Base-by-base conservation (phyloP, 768 basidiomycete species). In the Tephrocybe rancida region DNA sequence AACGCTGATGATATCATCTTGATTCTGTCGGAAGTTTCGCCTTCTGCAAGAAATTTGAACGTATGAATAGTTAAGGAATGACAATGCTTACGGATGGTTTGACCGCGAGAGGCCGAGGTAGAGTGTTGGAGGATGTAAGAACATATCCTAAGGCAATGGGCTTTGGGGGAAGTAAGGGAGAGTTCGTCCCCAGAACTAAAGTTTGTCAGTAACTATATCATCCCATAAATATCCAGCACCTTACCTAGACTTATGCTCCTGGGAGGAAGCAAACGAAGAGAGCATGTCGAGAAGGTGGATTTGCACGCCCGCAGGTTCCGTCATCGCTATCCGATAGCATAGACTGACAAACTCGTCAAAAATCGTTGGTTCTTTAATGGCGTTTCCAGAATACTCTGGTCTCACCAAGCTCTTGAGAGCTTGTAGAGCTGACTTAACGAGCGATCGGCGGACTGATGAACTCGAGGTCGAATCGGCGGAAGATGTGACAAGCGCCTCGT, bases 321-420 rank as follows among this genome's bases (percentile, higher is more conserved):
- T 90, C 80, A 98, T 85, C 0, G 88, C 92, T 70, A 98, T 84
- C 5, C 96, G 84, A 65, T 96, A 94, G 65, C 87, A 92, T 3
- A 98, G 74, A 43, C 87, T 87, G 60, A 88, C 83, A 39, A 98
- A 85, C 70, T 99, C 96, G 43, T 94, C 92, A 64, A 96, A 96
- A 24, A 92, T 83, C 0, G 85, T 79, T 2, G 88, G 86, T 34
- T 95, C 89, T 53, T 90, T 76, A 29, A 98, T 80, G 0, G 88
- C 90, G 25, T 80, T 82, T 1, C 96, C 96, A 1, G 88, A 82
- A 63, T 92, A 91, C 55, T 89, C 84, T 0, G 88, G 87, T 25
- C 80, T 74, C 3, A 97, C 86, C n/a, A 98, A 77, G 47, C 77
- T 87, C 61, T 88, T 88, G 21, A 98, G 75, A 0, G 92, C 86